Percentiles rank a stretch among this genome's conserved stretches.
These are phyloP conservation scores for Syzygium aromaticum DNA, from an alignment of 345 rosid genomes.

Conservation along the genomic window DNA sequence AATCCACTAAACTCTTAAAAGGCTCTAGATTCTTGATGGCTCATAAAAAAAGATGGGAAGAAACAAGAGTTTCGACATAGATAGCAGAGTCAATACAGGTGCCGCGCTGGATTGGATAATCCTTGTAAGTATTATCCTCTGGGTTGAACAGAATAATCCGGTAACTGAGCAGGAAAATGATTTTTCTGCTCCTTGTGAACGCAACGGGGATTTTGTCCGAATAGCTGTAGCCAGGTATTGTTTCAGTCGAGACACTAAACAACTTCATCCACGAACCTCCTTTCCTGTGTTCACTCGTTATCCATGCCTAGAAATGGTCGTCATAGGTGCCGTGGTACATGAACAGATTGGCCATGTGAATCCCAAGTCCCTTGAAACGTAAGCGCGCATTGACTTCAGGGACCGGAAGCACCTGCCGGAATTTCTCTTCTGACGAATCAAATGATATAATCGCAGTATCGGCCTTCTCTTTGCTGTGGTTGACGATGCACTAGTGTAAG, in stretches of 20 bases:
- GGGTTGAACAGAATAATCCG: not conserved
- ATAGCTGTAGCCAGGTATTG: not conserved
- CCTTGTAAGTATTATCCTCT: not conserved
- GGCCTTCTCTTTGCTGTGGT: too few species aligned
- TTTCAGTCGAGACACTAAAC: not conserved
- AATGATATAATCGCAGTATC: not conserved
- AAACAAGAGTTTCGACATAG: constrained; percentile 3
- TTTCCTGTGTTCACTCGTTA: not conserved
- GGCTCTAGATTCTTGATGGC: not conserved
- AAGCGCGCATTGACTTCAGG: not conserved
- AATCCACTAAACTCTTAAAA: too few species aligned
- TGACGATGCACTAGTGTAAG: not conserved
- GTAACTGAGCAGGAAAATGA: not conserved
- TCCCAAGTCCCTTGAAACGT: not conserved
- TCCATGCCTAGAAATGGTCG: not conserved
- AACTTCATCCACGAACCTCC: not conserved
- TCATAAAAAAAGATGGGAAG: not conserved
- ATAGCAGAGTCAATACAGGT: not conserved
- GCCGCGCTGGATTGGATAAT: not conserved
- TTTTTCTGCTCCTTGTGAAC: not conserved
- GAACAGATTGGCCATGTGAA: not conserved
- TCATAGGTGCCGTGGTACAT: not conserved
- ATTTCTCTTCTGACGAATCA: constrained; percentile 2
- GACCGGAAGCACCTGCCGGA: not conserved
- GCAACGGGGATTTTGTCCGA: not conserved